Base-by-base conservation (phyloP, 257 asterid species). In the Euphrasia confusa region DNA sequence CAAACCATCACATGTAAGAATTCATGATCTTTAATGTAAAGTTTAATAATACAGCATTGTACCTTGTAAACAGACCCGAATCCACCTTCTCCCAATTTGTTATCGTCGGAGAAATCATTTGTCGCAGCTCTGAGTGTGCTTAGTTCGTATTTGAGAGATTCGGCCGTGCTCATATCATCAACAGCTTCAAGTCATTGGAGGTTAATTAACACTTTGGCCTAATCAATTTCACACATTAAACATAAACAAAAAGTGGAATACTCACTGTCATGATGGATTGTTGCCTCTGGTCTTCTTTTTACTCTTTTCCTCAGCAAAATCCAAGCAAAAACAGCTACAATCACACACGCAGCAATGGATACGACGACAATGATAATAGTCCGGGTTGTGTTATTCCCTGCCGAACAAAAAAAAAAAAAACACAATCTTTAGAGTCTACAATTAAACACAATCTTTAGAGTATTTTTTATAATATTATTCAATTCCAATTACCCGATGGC, bases 61-160 rank as follows among this genome's bases (percentile, higher is more conserved):
- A 77, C 81, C 82, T 66, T 70, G 40, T 77, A 73, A 35, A 77
- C 82, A 3, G 60, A 9, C 3, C 79, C 82, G 27, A 77, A 77
- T 66, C 82, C 82, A 59, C 82, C 82, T 54, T 70, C 58, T 3
- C 82, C 79, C 30, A 77, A 17, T 58, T 77, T 70, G 47, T 73
- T 69, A 7, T 53, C 58, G 4, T 66, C 12, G 1, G 79, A 63
- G 72, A 77, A 77, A 55, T 70, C 57, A 60, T 63, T 27, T 9
- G 82, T 77, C 9, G 76, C 79, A 7, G 63, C 61, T 54, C 64
- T 70, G 4, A 77, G 71, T 18, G 47, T 35, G 30, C 39, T 21
- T 17, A 77, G 70, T n/a, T 52, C 61, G 44, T 71, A 70, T 21
- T 70, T 78, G 27, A 74, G 32, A 30, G 75, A 74, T 33, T 77